Base-by-base conservation (phyloP, 2,329 filamentous ascomycete species). In the Dothiorella sarmentorum region DNA sequence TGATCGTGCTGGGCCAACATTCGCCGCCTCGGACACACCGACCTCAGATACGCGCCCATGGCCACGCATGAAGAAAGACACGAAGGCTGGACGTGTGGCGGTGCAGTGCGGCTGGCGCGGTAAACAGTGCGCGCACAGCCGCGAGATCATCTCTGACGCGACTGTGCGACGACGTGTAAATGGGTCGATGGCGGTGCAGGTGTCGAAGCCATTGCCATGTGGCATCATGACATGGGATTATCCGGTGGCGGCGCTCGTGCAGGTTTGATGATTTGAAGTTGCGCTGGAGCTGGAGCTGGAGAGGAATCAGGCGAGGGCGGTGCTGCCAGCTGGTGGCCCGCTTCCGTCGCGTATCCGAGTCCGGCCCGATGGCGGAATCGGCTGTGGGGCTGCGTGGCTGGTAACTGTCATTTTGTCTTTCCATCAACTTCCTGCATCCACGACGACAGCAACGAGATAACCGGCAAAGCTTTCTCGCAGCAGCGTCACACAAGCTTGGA, bases 71-170 rank as follows among this genome's bases (percentile, higher is more conserved):
- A 18, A n/a, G n/a, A n/a, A 26, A 7, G 38, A 22, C 17, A 24
- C 15, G 29, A 11, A 22, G 26, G 27, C 26, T 20, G 47, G n/a
- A 15, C 47, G 22, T 38, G 47, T 37, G 47, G 47, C 47, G 47
- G 47, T 52, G 47, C 45, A 22, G 18, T 7, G 49, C 49, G 49
- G 49, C 49, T 53, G 49, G 35, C 49, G 49, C 47, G 47, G 37
- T 22, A 53, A 38, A 7, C n/a, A n/a, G n/a, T n/a, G n/a, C n/a
- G n/a, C n/a, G n/a, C n/a, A n/a, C n/a, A n/a, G n/a, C n/a, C n/a
- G n/a, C n/a, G n/a, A n/a, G n/a, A n/a, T n/a, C n/a, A n/a, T 2
- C 6, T 17, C 33, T 53, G 49, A 40, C 49, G 37, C 49, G 49
- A 11, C 31, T 35, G 7, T 17, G 45, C 47, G 22, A 52, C 47